Conservation (phyloP, 1,284 basidiomycete species). For the Clitocybe nebularis region DNA sequence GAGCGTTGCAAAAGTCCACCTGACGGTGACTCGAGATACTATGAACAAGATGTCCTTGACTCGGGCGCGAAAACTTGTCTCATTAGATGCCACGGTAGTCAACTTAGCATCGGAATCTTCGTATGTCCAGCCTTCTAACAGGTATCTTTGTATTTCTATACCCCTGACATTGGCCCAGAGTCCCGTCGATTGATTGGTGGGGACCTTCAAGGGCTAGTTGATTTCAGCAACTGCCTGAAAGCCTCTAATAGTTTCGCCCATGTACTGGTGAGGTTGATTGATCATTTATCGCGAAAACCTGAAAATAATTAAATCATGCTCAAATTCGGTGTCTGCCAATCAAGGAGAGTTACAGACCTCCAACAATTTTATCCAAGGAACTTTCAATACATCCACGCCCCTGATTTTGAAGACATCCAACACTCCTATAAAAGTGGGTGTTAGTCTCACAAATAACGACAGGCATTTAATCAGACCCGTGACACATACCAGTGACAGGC, state of each 20-base stretch:
- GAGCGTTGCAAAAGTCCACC: conserved; percentile 27
- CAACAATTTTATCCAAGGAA: conserved; percentile 31
- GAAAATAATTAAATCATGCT: background rate
- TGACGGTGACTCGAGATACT: conserved; percentile 30
- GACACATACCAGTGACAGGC: conserved; percentile 34
- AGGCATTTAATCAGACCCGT: conserved; percentile 20
- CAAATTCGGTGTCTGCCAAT: conserved; percentile 25
- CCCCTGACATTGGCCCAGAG: conserved; percentile 32
- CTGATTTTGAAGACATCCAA: conserved; percentile 33
- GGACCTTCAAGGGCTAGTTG: conserved; percentile 22
- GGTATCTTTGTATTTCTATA: conserved; percentile 24
- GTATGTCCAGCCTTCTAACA: conserved; percentile 23
- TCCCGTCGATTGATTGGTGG: conserved; percentile 27
- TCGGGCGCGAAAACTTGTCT: conserved; percentile 30
- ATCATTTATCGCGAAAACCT: background rate
- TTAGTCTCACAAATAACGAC: conserved; percentile 24
- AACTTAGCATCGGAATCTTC: conserved; percentile 37
- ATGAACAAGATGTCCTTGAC: conserved; percentile 22
- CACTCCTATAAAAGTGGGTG: conserved; percentile 27
- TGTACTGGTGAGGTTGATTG: conserved; percentile 29
- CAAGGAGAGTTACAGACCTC: conserved; percentile 27
- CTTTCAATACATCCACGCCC: conserved; percentile 28
- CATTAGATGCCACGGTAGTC: conserved; percentile 24
- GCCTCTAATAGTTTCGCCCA: conserved; percentile 28
- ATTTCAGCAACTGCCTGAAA: conserved; percentile 25